These are phyloP conservation scores for Trichoderma hamatum DNA, from an alignment of 2,329 filamentous ascomycete species.

Conservation along the genomic window DNA sequence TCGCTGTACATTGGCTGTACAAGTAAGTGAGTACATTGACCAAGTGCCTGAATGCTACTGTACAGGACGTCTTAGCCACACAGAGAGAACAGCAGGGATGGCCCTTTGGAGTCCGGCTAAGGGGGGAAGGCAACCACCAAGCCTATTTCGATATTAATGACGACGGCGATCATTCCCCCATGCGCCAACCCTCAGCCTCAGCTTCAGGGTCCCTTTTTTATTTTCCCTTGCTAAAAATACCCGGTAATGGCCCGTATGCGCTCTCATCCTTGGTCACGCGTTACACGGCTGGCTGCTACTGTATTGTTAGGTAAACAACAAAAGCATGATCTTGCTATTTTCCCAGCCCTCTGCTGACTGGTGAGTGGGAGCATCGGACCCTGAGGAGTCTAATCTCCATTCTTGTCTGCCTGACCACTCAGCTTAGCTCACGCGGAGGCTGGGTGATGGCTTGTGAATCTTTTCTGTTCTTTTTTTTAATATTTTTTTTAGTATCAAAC, in stretches of 20 bases:
- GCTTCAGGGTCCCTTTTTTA: constrained; percentile 17
- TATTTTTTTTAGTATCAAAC: background rate
- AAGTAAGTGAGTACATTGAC: constrained; percentile 8
- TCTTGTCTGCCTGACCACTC: background rate
- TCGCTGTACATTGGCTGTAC: background rate
- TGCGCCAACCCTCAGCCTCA: constrained; percentile 18
- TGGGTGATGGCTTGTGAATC: background rate
- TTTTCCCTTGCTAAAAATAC: constrained; percentile 9
- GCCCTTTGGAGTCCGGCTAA: background rate
- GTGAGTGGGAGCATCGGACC: background rate
- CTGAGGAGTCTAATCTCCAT: background rate
- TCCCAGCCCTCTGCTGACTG: background rate
- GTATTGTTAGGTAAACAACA: constrained; percentile 6
- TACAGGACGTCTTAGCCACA: background rate
- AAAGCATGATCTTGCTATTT: background rate
- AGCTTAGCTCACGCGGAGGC: background rate
- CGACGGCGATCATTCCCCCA: constrained; percentile 17
- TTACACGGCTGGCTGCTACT: constrained; percentile 1
- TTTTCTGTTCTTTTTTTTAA: background rate
- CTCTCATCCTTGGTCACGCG: background rate
- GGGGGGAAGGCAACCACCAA: background rate
- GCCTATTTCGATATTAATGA: constrained; percentile 14
- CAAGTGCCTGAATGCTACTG: background rate
- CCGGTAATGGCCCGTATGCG: background rate
- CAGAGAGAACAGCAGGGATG: background rate